phyloP scores from a whole-genome alignment of 345 rosid genomes.

The Eucalyptus sp. region DNA sequence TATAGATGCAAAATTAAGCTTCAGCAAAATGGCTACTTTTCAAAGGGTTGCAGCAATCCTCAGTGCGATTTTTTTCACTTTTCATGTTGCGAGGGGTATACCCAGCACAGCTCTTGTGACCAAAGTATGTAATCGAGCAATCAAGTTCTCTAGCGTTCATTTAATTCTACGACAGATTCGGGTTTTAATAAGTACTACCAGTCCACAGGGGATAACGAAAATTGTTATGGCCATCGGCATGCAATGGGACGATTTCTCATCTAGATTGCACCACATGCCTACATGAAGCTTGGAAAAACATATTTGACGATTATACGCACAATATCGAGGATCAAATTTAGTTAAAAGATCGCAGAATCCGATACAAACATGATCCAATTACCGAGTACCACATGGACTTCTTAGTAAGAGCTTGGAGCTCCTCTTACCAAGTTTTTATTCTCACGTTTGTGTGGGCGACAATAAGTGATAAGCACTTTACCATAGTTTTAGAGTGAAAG shows the following conservation, averaged over 20 bases:
- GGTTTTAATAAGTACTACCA: neutral
- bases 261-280: neutral
- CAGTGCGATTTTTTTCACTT: no score
- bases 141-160: neutral
- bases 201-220: neutral
- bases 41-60: neutral
- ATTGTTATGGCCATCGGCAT: neutral
- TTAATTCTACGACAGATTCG: neutral
- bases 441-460: neutral
- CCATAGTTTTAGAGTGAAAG: neutral
- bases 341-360: neutral
- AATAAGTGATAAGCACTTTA: neutral
- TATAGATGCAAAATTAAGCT: neutral
- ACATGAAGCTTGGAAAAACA: neutral
- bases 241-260: neutral
- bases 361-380: neutral
- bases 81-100: neutral
- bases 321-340: neutral
- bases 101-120: neutral
- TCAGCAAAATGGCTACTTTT: neutral
- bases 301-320: neutral
- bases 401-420: neutral
- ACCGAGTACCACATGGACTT: neutral
- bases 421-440: neutral
- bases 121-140: neutral